These are phyloP conservation scores for Cyclostephanos invisitatus DNA, from an alignment of 108 stramenopile species.

Conservation along the genomic window DNA sequence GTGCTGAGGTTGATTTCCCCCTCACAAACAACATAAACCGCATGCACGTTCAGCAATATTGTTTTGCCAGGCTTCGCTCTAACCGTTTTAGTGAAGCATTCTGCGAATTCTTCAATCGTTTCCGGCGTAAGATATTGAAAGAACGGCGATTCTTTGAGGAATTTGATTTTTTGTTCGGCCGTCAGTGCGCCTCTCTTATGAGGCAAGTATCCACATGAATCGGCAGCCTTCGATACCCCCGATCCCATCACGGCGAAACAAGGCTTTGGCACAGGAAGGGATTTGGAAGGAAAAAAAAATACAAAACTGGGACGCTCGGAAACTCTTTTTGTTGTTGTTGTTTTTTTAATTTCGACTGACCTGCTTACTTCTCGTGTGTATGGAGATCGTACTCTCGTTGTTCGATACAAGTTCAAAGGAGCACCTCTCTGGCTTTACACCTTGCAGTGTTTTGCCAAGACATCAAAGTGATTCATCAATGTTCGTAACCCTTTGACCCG, in stretches of 20 bases:
- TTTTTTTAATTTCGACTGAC: no score
- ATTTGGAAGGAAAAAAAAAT: neutral
- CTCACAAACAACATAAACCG: slow-evolving; percentile 41
- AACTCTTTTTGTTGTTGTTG: no score
- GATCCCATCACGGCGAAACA: slow-evolving; percentile 8
- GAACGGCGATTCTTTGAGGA: slow-evolving; percentile 50
- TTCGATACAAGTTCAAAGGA: no score
- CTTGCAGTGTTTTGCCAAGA: no score
- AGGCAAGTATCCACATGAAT: neutral
- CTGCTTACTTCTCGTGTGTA: no score
- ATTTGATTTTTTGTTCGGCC: slow-evolving; percentile 17
- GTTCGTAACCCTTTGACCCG: no score
- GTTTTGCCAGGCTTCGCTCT: slow-evolving; percentile 21
- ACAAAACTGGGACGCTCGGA: no score
- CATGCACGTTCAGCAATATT: slow-evolving; percentile 23
- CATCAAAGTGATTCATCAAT: no score
- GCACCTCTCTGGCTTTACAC: no score
- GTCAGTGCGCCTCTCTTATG: slow-evolving; percentile 10
- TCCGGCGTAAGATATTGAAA: slow-evolving; percentile 42
- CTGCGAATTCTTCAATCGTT: slow-evolving; percentile 46
- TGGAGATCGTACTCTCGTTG: no score
- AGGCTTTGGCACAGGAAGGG: neutral
- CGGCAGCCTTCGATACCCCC: neutral
- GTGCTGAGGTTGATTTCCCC: slow-evolving; percentile 47
- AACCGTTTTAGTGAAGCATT: slow-evolving; percentile 25